Conservation (phyloP, 306 rosid genomes). For the Morella rubra region DNA sequence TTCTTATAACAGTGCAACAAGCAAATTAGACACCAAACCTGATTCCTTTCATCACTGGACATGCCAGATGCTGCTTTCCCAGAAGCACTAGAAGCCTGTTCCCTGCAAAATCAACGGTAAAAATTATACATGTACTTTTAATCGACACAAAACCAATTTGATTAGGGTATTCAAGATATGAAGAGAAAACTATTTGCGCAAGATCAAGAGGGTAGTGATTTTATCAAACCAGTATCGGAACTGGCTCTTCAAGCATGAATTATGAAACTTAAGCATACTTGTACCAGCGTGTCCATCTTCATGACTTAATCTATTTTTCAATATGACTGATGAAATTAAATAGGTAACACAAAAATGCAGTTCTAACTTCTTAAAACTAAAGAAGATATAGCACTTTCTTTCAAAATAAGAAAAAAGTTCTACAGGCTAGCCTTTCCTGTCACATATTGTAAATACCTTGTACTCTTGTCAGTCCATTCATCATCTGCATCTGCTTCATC, state of each 20-base stretch:
- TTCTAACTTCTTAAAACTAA: background rate
- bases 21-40: constrained; percentile 47
- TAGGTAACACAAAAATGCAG: background rate
- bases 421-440: constrained; percentile 19
- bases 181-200: background rate
- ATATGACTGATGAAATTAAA: background rate
- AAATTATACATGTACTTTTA: background rate
- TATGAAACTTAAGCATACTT: background rate
- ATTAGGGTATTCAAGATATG: constrained; percentile 11
- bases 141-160: constrained; percentile 8
- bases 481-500: constrained; percentile 98
- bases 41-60: constrained; percentile 97
- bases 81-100: constrained; percentile 96
- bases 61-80: constrained; percentile 95
- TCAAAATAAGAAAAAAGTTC: constrained; percentile 1
- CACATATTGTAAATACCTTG: constrained; percentile 50
- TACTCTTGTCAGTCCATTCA: constrained; percentile 97
- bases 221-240: background rate
- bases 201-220: background rate
- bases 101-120: constrained; percentile 56
- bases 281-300: background rate
- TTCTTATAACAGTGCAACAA: constrained; percentile 16
- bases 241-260: background rate
- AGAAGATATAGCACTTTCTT: constrained; percentile 1
- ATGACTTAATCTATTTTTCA: background rate